Percentiles rank a stretch among this genome's conserved stretches.
These are phyloP conservation scores for Crataegus laevigata DNA, from an alignment of 306 rosid species.

Conservation along the genomic window DNA sequence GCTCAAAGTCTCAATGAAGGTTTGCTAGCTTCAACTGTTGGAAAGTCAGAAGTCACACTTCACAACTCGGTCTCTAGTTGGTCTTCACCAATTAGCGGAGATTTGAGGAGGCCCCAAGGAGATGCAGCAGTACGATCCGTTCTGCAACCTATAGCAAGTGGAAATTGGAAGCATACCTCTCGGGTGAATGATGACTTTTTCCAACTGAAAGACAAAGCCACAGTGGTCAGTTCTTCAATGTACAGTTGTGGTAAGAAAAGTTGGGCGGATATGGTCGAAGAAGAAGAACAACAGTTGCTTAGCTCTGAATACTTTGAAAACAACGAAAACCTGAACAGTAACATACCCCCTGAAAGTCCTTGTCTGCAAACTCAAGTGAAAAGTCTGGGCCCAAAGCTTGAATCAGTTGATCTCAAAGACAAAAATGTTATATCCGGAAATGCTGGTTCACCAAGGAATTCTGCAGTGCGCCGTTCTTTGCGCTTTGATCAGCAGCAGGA, in stretches of 20 bases:
- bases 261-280: slow-evolving; percentile 96
- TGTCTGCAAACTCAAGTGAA: slow-evolving; percentile 26
- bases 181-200: not conserved
- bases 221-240: not conserved
- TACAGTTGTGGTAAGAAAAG: slow-evolving; percentile 44
- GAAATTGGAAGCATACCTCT: not conserved
- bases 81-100: slow-evolving; percentile 10
- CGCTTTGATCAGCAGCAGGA: slow-evolving; percentile 31
- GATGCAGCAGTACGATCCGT: slow-evolving; percentile 7
- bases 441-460: slow-evolving; percentile 37
- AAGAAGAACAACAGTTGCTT: slow-evolving; percentile 42
- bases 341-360: slow-evolving; percentile 34
- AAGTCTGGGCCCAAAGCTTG: slow-evolving; percentile 30
- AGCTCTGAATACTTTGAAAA: slow-evolving; percentile 14
- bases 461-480: slow-evolving; percentile 47
- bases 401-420: slow-evolving; percentile 29
- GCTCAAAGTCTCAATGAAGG: not conserved
- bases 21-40: not conserved
- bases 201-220: slow-evolving; percentile 10
- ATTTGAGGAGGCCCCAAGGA: slow-evolving; percentile 22
- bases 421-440: slow-evolving; percentile 7
- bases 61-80: not conserved
- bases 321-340: slow-evolving; percentile 57
- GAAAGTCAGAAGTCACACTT: not conserved
- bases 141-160: not conserved